These are phyloP conservation scores for Chiua sp. DNA, from an alignment of 1,284 basidiomycete genomes.

Conservation along the genomic window DNA sequence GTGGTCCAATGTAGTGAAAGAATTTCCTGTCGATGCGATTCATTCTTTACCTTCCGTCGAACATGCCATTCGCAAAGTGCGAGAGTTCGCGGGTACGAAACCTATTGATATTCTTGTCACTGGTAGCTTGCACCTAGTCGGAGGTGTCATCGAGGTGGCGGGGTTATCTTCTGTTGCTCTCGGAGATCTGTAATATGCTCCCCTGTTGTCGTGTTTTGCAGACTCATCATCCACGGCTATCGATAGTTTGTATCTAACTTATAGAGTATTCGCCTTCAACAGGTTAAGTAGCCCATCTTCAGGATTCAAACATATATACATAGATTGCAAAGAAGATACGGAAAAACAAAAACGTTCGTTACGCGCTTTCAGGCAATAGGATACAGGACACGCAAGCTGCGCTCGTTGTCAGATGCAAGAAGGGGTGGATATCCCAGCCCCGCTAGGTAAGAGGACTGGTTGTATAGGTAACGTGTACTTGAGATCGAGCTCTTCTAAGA, in stretches of 20 bases:
- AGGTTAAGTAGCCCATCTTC: conserved; percentile 16
- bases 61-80: conserved; percentile 76
- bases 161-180: conserved; percentile 71
- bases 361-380: not conserved
- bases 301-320: not conserved
- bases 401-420: not conserved
- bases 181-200: conserved; percentile 26
- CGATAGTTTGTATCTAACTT: conserved; percentile 13
- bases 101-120: conserved; percentile 78
- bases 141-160: conserved; percentile 93
- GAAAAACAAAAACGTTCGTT: not conserved
- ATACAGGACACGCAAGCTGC: not conserved
- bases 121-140: conserved; percentile 94
- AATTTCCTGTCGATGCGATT: conserved; percentile 63
- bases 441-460: conserved; percentile 61
- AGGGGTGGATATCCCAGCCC: not conserved
- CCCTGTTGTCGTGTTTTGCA: conserved; percentile 5
- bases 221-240: conserved; percentile 5
- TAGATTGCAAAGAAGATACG: not conserved
- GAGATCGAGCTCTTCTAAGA: conserved; percentile 75
- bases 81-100: conserved; percentile 41
- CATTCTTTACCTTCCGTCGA: conserved; percentile 90
- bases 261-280: conserved; percentile 37
- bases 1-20: conserved; percentile 71
- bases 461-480: conserved; percentile 74